phyloP scores from a whole-genome alignment of 345 rosid species.

The Eucalyptus pumila region DNA sequence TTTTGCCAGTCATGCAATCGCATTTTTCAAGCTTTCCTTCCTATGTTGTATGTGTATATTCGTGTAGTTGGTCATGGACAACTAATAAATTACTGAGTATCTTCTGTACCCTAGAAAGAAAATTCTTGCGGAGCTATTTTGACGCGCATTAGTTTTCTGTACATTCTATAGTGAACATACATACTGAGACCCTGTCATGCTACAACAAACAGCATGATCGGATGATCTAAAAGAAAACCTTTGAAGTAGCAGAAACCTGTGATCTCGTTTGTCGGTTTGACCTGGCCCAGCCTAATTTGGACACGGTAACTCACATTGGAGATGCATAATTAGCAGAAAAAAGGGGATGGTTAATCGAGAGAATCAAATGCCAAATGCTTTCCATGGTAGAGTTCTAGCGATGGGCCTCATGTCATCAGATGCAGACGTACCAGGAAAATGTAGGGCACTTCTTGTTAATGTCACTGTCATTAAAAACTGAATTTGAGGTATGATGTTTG shows the following conservation, averaged over 20 bases:
- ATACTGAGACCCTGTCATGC: background rate
- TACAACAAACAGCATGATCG: background rate
- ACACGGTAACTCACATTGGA: background rate
- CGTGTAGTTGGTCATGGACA: background rate
- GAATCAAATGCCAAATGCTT: background rate
- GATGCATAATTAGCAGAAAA: background rate
- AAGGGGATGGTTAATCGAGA: background rate
- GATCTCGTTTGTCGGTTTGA: background rate
- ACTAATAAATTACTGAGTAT: background rate
- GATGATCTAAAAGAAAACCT: background rate
- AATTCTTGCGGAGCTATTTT: background rate
- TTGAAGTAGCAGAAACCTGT: background rate
- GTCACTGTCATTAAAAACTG: background rate
- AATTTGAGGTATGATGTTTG: background rate
- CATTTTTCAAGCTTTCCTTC: background rate
- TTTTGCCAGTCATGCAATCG: background rate
- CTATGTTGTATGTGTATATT: background rate
- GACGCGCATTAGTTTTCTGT: background rate
- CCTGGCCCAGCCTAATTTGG: background rate
- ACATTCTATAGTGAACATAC: background rate
- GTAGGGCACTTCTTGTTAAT: background rate
- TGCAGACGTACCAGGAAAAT: background rate
- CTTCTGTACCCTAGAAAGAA: background rate
- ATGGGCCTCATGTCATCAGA: background rate
- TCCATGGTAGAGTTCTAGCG: background rate